phyloP scores from a whole-genome alignment of 257 asterid genomes.

The Henckelia pumila region DNA sequence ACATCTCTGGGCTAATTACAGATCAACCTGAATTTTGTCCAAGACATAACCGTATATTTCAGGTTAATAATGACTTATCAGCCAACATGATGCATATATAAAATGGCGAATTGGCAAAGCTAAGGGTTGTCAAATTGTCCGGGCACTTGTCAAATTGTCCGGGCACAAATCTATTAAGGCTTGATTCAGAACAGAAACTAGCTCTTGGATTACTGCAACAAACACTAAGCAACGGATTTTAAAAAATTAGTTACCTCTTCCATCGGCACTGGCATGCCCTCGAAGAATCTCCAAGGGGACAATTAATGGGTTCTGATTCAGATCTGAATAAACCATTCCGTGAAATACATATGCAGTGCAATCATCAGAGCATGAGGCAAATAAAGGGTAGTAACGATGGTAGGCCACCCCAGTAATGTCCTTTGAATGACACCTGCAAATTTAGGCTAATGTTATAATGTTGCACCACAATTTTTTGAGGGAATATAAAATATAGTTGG shows the following conservation, averaged over 20 bases:
- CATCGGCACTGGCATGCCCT: slow-evolving; percentile 69
- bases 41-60: too few relatives aligned
- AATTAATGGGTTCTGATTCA: slow-evolving; percentile 81
- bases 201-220: neutral
- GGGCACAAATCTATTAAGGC: too few relatives aligned
- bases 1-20: neutral
- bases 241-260: slow-evolving; percentile 60
- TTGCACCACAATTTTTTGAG: slow-evolving; percentile 3
- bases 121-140: neutral
- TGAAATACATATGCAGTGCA: slow-evolving; percentile 84
- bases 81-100: neutral
- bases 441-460: slow-evolving; percentile 14
- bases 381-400: slow-evolving; percentile 89
- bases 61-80: neutral
- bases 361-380: slow-evolving; percentile 91
- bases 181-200: neutral
- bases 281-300: slow-evolving; percentile 89
- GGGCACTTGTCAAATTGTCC: too few relatives aligned
- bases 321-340: slow-evolving; percentile 92
- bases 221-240: neutral
- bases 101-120: neutral
- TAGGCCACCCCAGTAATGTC: slow-evolving; percentile 76
- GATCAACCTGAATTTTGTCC: too few relatives aligned
- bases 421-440: slow-evolving; percentile 72
- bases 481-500: neutral